Conservation (phyloP, 2,329 filamentous ascomycete species). For the Calonectria pseudoturangicola region DNA sequence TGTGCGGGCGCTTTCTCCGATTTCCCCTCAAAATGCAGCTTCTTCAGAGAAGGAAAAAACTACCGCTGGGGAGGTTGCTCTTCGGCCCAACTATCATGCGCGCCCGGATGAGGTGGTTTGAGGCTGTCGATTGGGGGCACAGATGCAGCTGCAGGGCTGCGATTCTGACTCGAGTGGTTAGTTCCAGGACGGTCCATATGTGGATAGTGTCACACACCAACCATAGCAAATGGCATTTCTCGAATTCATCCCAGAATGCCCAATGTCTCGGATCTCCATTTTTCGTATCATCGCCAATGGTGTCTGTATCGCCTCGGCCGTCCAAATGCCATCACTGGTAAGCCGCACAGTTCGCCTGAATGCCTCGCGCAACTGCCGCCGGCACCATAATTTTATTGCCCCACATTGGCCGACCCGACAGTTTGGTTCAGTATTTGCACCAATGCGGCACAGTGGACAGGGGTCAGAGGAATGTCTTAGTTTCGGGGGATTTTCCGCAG, state of each 20-base stretch:
- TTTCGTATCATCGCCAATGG: neutral
- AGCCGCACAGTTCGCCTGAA: conserved; percentile 16
- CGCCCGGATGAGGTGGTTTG: conserved; percentile 25
- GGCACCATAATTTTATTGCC: conserved; percentile 51
- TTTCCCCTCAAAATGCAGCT: conserved; percentile 8
- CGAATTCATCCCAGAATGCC: neutral
- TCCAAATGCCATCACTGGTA: conserved; percentile 7
- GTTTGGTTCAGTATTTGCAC: conserved; percentile 52
- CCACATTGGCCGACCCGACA: conserved; percentile 53
- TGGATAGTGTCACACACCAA: conserved; percentile 11
- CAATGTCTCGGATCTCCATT: neutral
- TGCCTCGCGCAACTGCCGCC: conserved; percentile 46
- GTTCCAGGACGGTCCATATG: conserved; percentile 3
- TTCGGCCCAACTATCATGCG: conserved; percentile 18
- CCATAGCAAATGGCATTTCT: neutral
- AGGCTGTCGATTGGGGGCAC: conserved; percentile 15
- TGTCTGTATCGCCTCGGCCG: conserved; percentile 16
- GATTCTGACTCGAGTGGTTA: conserved; percentile 9
- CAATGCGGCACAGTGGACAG: conserved; percentile 50
- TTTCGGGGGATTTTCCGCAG: conserved; percentile 45
- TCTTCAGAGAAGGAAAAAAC: neutral
- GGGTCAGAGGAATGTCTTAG: conserved; percentile 52
- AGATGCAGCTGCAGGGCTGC: conserved; percentile 29
- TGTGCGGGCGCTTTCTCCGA: conserved; percentile 47
- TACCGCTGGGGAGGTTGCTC: conserved; percentile 13